These are phyloP conservation scores for Balamuthia mandrillaris DNA, from an alignment of 208 protist genomes.

Conservation along the genomic window DNA sequence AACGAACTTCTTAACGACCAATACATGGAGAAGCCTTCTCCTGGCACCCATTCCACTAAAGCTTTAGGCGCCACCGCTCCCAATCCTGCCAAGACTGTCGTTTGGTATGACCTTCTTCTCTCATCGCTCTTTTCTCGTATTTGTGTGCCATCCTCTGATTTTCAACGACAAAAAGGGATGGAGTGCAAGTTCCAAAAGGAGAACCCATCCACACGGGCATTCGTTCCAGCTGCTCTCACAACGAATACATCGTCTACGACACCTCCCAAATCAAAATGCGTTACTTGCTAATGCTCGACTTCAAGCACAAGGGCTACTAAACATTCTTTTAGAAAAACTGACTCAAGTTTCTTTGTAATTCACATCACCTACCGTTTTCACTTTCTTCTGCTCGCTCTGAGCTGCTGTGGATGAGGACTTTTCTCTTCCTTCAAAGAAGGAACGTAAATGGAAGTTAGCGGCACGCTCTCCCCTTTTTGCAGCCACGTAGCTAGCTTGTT, in stretches of 20 bases:
- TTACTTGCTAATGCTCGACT: not conserved
- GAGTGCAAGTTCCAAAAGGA: not conserved
- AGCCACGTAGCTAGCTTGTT: too few species aligned
- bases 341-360: too few species aligned
- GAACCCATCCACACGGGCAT: not conserved
- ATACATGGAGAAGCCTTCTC: not conserved
- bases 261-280: not conserved
- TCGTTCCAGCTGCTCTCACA: not conserved
- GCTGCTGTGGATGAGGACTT: too few species aligned
- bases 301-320: not conserved
- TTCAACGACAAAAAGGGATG: not conserved
- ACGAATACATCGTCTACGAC: slow-evolving; percentile 8
- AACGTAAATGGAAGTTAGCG: too few species aligned
- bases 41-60: not conserved
- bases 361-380: too few species aligned
- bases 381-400: too few species aligned
- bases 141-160: not conserved
- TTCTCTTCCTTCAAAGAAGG: too few species aligned
- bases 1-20: not conserved
- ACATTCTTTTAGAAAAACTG: too few species aligned
- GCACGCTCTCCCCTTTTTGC: too few species aligned
- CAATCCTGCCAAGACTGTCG: not conserved
- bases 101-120: not conserved
- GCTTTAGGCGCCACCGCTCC: not conserved
- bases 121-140: not conserved